These are phyloP conservation scores for Thalassiosira livingstoniorum DNA, from an alignment of 352 stramenopile genomes.

Conservation along the genomic window DNA sequence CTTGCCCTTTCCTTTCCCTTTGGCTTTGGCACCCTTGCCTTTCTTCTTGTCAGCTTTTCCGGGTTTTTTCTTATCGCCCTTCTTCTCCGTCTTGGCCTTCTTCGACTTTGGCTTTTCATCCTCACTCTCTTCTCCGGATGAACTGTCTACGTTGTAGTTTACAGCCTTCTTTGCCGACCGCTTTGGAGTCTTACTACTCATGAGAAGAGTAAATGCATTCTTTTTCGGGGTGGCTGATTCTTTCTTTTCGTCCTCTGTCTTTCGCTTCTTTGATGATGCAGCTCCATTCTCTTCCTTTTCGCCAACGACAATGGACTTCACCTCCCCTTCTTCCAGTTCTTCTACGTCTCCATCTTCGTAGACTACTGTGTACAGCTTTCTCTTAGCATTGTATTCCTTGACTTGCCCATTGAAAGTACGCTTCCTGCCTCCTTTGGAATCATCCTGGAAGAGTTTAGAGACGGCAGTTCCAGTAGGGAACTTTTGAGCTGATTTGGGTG, in stretches of 20 bases:
- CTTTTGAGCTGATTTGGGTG: too few species aligned
- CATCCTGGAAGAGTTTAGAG: constrained; percentile 9
- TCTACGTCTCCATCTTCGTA: constrained; percentile 40
- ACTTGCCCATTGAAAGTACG: constrained; percentile 23
- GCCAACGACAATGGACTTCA: not conserved
- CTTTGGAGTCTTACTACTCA: not conserved
- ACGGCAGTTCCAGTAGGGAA: not conserved
- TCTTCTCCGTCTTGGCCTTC: constrained; percentile 12
- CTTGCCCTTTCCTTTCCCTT: constrained; percentile 2
- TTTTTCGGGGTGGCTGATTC: not conserved
- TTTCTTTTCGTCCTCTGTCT: not conserved
- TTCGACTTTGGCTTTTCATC: constrained; percentile 22
- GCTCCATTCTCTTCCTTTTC: not conserved
- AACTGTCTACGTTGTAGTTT: constrained; percentile 21
- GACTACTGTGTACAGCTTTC: constrained; percentile 18
- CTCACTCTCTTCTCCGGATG: not conserved
- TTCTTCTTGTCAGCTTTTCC: not conserved
- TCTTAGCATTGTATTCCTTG: constrained; percentile 15
- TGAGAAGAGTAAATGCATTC: not conserved
- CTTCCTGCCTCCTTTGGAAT: not conserved
- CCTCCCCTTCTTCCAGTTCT: constrained; percentile 21
- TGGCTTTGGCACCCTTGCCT: not conserved
- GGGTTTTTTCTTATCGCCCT: not conserved
- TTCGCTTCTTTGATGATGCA: not conserved
- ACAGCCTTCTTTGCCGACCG: constrained; percentile 15